Percentiles rank a stretch among this genome's conserved stretches.
Conservation (phyloP, 2,329 filamentous ascomycete genomes). For the Macroventuria anomochaeta region DNA sequence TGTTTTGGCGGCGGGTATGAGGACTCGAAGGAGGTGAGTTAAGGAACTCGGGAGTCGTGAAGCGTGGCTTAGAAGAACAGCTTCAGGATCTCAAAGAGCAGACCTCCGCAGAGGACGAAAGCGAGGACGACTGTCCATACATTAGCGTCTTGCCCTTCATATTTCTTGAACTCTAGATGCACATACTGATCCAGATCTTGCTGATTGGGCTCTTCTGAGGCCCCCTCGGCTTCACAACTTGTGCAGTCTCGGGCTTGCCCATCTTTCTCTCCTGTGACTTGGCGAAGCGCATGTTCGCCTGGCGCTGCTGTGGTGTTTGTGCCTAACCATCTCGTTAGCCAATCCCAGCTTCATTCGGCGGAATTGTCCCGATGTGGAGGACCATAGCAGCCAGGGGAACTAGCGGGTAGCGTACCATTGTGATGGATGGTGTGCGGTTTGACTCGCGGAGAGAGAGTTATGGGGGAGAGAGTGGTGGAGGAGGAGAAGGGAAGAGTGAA, state of each 20-base stretch:
- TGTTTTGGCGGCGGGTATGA: no score
- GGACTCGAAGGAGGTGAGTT: background rate
- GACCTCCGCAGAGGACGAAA: conserved; percentile 68
- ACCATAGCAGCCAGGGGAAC: conserved; percentile 3
- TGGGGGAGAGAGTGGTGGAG: background rate
- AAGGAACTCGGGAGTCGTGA: background rate
- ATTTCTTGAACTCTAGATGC: background rate
- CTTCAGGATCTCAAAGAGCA: conserved; percentile 64
- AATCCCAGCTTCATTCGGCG: background rate
- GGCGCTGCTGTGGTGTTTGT: conserved; percentile 84
- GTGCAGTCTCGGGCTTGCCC: conserved; percentile 64
- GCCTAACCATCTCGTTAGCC: conserved; percentile 57
- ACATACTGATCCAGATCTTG: conserved; percentile 66
- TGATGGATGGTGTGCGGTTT: conserved; percentile 1
- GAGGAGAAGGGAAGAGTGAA: background rate
- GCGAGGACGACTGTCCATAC: conserved; percentile 59
- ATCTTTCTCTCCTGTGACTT: conserved; percentile 75
- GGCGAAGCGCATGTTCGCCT: conserved; percentile 79
- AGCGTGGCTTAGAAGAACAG: conserved; percentile 52
- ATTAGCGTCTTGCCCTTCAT: background rate
- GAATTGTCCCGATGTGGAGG: conserved; percentile 7
- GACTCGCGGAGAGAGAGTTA: background rate
- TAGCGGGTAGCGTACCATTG: conserved; percentile 24
- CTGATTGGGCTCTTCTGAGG: conserved; percentile 62
- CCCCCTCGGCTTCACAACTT: conserved; percentile 58